Conservation (phyloP, 1,139 yeast species). For the Blastobotrys malaysiensis region DNA sequence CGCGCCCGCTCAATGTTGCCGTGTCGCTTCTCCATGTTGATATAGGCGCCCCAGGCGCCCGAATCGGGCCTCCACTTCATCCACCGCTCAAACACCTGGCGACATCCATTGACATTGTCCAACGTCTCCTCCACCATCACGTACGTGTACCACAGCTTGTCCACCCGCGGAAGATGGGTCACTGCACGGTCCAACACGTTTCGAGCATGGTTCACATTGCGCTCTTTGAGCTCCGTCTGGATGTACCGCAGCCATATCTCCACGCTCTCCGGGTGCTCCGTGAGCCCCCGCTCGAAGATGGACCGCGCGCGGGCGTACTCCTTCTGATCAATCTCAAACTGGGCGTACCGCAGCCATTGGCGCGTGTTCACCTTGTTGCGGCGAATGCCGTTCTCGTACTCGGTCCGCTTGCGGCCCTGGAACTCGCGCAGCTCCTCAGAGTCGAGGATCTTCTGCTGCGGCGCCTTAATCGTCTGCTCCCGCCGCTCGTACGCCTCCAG, state of each 20-base stretch:
- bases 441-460: constrained; percentile 54
- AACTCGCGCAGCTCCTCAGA: constrained; percentile 71
- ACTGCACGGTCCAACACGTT: constrained; percentile 78
- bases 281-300: constrained; percentile 80
- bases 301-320: constrained; percentile 78
- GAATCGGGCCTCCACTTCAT: constrained; percentile 53
- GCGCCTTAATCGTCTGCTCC: constrained; percentile 39
- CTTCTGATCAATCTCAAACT: constrained; percentile 76
- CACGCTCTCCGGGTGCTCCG: constrained; percentile 64
- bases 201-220: constrained; percentile 83
- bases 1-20: constrained; percentile 55
- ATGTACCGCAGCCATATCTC: constrained; percentile 86
- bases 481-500: constrained; percentile 50
- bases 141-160: constrained; percentile 75
- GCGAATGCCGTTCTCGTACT: constrained; percentile 79
- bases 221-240: constrained; percentile 65
- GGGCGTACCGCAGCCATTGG: constrained; percentile 92
- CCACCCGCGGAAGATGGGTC: constrained; percentile 66
- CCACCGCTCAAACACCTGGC: constrained; percentile 77
- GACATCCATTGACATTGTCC: constrained; percentile 55
- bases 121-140: constrained; percentile 79
- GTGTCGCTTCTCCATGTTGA: constrained; percentile 66
- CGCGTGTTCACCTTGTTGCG: constrained; percentile 74
- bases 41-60: constrained; percentile 69
- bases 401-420: constrained; percentile 72